Conservation (phyloP, 2,329 filamentous ascomycete genomes). For the Cordyceps farinosa region DNA sequence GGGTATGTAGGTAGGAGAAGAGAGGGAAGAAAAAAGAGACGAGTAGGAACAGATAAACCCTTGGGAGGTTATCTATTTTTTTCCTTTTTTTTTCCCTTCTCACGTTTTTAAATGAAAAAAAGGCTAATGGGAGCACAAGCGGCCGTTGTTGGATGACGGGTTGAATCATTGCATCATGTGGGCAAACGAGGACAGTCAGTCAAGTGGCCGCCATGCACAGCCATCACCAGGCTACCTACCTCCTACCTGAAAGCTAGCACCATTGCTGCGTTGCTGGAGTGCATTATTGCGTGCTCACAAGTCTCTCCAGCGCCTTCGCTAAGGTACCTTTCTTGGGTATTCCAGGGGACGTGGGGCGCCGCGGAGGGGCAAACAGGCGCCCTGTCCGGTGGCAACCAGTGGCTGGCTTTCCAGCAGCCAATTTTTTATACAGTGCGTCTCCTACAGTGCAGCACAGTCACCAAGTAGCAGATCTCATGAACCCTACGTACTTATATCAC, state of each 20-base stretch:
- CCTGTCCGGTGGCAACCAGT: background rate
- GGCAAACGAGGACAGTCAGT: background rate
- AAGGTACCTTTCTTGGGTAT: background rate
- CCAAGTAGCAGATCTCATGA: too few relatives aligned
- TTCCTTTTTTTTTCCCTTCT: too few relatives aligned
- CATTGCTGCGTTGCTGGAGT: too few relatives aligned
- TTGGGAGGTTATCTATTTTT: background rate
- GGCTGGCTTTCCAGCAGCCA: background rate
- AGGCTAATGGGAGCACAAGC: too few relatives aligned
- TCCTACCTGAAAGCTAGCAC: too few relatives aligned
- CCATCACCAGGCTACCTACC: too few relatives aligned
- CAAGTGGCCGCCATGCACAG: too few relatives aligned
- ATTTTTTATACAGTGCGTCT: background rate
- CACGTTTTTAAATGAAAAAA: too few relatives aligned
- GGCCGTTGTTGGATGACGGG: background rate
- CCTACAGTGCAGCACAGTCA: background rate
- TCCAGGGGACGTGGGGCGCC: background rate
- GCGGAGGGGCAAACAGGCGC: background rate
- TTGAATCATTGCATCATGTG: slow-evolving; percentile 16
- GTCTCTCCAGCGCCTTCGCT: too few relatives aligned
- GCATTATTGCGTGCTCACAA: too few relatives aligned
- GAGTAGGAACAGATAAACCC: background rate
- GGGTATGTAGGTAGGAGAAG: background rate
- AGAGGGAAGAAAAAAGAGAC: background rate
- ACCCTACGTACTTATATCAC: too few relatives aligned